Conservation (phyloP, 306 rosid species). For the Vigna mungo region DNA sequence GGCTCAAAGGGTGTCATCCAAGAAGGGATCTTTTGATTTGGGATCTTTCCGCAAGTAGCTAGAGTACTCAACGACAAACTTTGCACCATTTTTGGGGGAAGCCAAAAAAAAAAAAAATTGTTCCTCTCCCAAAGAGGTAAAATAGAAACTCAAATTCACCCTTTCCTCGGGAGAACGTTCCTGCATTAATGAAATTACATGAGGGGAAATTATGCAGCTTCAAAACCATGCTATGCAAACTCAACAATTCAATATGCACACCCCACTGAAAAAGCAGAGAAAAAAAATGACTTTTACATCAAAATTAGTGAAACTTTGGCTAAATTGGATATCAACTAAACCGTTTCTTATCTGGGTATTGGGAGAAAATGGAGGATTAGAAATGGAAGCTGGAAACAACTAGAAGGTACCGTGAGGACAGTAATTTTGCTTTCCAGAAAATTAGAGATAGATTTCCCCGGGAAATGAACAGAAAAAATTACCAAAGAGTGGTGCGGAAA, state of each 20-base stretch:
- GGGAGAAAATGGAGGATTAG: not conserved
- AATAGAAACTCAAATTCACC: constrained; percentile 28
- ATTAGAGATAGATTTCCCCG: constrained; percentile 12
- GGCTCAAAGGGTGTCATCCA: constrained; percentile 60
- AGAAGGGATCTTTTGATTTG: constrained; percentile 36
- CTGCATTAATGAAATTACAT: constrained; percentile 32
- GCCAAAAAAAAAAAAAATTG: constrained; percentile 18
- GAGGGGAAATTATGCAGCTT: constrained; percentile 28
- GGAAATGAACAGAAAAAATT: constrained; percentile 34
- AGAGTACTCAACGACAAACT: constrained; percentile 67
- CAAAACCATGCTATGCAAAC: constrained; percentile 26
- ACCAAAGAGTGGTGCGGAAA: constrained; percentile 17
- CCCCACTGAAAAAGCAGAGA: not conserved
- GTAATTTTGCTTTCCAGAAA: constrained; percentile 13
- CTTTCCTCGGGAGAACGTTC: constrained; percentile 20
- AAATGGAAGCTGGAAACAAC: constrained; percentile 30
- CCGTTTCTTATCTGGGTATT: constrained; percentile 23
- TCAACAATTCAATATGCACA: not conserved
- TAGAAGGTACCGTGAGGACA: constrained; percentile 13
- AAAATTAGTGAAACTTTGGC: constrained; percentile 16
- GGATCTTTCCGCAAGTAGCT: constrained; percentile 54
- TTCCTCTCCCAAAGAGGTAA: constrained; percentile 33
- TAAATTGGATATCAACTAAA: constrained; percentile 23
- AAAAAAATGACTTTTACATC: not conserved
- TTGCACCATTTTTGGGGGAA: constrained; percentile 60